Evolutionary conservation across 2,329 filamentous ascomycete species (phyloP), one percentile per base, ranked within the genome.

Genomic region (Colletotrichum sojae): DNA sequence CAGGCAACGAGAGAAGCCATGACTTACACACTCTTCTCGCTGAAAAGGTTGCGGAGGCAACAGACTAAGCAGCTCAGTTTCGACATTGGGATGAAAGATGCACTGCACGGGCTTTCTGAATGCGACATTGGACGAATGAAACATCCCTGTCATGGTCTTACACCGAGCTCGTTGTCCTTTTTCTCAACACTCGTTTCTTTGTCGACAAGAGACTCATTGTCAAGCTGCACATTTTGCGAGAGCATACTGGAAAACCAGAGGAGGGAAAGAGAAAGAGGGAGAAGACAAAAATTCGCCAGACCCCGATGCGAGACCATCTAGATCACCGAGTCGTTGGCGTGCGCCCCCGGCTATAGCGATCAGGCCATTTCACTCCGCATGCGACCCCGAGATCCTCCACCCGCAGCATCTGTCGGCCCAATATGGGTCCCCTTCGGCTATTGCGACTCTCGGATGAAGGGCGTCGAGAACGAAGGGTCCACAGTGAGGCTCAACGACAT

Each of bases 401-500:
- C 20, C 45, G 43, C 55, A 66, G 55, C 45, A 69, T 46, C 62
- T 61, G 43, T 61, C 62, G 67, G 56, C 67, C 36, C 51, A 67
- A 22, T 31, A 61, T 61, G 51, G 63, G 25, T 27, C 16, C 49
- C 62, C 36, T 61, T 67, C 67, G 67, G 67, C 67, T 61, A 69
- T 67, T 67, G 56, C 51, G 36, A 52, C 56, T 67, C 67, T 69
- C 67, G 67, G 67, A 61, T 67, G 67, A 67, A 69, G 31, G 67
- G 62, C 62, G 15, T 56, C 51, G 43, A 67, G 43, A 61, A 49
- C 51, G 36, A 25, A 52, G 56, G 67, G 43, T 67, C 67, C 63
- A 69, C 55, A 39, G 36, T 69, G 67, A 69, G 67, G 62, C 55
- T 69, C 62, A 56, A 67, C 43, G 45, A 16, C 45, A 46, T 67